Evolutionary conservation across 768 basidiomycete species (phyloP), one percentile per base, ranked within the genome.

Genomic region (Rhodocollybia butyracea): DNA sequence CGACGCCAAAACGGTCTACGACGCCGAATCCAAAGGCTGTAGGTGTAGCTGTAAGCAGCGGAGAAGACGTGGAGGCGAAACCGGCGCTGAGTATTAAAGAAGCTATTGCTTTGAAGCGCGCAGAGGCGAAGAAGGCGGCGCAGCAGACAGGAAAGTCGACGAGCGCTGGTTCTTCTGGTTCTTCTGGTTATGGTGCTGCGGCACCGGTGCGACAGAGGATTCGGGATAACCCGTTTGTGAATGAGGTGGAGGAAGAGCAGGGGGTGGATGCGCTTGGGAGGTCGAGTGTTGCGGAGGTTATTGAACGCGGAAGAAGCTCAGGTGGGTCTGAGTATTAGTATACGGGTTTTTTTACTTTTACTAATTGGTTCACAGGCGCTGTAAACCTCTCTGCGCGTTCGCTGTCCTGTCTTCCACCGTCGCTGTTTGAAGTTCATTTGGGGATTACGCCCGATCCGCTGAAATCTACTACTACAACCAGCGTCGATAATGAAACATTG

Each of bases 351-450:
- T 73, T 56, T 75, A 81, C 63, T 82, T 76, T 61, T 64, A 69
- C 79, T 77, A 78, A 64, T 70, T 57, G 56, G 64, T 60, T 59
- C 57, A 51, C 70, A 76, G 90, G 89, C 60, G 75, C 80, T 34
- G 74, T 93, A 63, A 93, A 92, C 70, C 72, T 93, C 60, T 79
- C 86, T 5, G 84, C 89, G 22, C 84, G 91, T 57, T 81, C 80
- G 46, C 71, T 94, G 58, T 79, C 76, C 3, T 89, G 89, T 65
- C 66, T 93, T 21, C 91, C 91, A 3, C 86, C 87, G 3, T 85
- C 81, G 1, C 72, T 94, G 24, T 94, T 90, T 62, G 87, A 91
- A 60, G 79, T 90, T 10, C 91, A 93, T 68, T 76, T 94, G 26
- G 85, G 84, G 5, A 71, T 94, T 51, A 89, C 76, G 4, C 86